A percentile compares a stretch with the other conserved stretches of the same genome.
Evolutionary conservation across 2,329 filamentous ascomycete species (phyloP).

Genomic region (Seiridium unicorne): DNA sequence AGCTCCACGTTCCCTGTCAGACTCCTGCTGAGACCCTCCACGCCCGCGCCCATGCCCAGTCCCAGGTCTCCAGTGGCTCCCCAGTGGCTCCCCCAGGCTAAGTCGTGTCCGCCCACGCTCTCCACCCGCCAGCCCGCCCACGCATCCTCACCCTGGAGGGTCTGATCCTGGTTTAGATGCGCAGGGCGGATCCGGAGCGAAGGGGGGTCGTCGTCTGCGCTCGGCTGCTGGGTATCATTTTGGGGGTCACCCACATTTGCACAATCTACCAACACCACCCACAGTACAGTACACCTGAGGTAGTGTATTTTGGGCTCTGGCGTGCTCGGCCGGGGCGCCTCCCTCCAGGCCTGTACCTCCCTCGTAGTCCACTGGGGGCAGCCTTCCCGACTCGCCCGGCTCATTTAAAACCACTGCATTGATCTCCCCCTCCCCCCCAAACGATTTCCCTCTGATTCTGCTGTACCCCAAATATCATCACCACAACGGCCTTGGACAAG

Average conservation of each 20-base stretch:
- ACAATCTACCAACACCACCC: neutral
- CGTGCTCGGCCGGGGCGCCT: neutral
- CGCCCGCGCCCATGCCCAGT: neutral
- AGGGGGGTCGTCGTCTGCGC: neutral
- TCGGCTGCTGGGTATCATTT: conserved; percentile 2
- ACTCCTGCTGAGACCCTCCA: conserved; percentile 8
- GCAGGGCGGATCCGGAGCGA: conserved; percentile 12
- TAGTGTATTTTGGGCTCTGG: conserved; percentile 1
- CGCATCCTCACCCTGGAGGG: conserved; percentile 4
- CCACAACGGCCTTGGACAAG: neutral
- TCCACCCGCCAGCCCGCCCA: neutral
- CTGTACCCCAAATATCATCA: conserved; percentile 19
- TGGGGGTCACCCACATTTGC: conserved; percentile 12
- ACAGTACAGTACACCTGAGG: neutral
- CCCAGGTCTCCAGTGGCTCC: conserved; percentile 1
- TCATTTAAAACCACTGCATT: conserved; percentile 34
- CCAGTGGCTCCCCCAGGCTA: conserved; percentile 9
- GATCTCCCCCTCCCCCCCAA: conserved; percentile 29
- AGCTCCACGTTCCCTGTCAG: conserved; percentile 7
- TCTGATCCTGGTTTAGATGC: conserved; percentile 8
- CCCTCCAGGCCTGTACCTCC: neutral
- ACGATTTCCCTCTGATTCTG: conserved; percentile 27
- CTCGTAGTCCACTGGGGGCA: conserved; percentile 13
- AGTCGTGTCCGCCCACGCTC: neutral
- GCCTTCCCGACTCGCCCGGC: conserved; percentile 24